Evolutionary conservation across 192 early-diverging fungal species (phyloP).

Genomic region (Coemansia sp.): DNA sequence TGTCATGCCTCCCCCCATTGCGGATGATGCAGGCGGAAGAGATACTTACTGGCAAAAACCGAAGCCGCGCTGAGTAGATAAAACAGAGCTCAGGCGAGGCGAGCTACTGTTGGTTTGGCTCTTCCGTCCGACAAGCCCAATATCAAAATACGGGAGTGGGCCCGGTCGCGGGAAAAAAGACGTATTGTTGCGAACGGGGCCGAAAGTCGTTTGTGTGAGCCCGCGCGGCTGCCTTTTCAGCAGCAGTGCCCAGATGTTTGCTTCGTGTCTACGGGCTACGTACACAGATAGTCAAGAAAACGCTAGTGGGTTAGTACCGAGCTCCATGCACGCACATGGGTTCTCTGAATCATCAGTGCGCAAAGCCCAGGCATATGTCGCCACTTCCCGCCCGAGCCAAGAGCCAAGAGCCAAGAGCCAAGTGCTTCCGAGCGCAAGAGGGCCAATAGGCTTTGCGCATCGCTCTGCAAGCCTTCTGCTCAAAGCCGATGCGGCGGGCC

Average conservation of each 20-base stretch:
- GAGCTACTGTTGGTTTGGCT: not conserved
- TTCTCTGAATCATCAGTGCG: not conserved
- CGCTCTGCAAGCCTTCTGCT: not conserved
- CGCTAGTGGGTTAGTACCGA: not conserved
- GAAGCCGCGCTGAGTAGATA: not conserved
- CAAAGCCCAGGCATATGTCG: not conserved
- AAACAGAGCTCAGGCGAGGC: not conserved
- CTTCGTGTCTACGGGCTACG: not conserved
- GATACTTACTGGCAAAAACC: not conserved
- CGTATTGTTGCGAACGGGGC: not conserved
- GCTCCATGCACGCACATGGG: not conserved
- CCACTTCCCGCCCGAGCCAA: not conserved
- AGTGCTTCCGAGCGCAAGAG: not conserved
- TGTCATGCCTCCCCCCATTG: slow-evolving; percentile 4
- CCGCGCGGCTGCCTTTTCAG: not conserved
- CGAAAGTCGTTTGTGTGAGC: not conserved
- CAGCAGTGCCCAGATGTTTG: not conserved
- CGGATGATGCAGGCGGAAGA: slow-evolving; percentile 4
- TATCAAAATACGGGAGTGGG: slow-evolving; percentile 8
- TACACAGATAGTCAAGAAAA: not conserved
- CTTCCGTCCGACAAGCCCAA: not conserved
- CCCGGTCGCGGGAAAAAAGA: not conserved
- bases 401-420: not conserved
- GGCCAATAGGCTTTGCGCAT: not conserved
- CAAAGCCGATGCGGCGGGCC: not conserved